phyloP scores from a whole-genome alignment of 192 early-diverging fungal genomes.

The Umbelopsis ramanniana region DNA sequence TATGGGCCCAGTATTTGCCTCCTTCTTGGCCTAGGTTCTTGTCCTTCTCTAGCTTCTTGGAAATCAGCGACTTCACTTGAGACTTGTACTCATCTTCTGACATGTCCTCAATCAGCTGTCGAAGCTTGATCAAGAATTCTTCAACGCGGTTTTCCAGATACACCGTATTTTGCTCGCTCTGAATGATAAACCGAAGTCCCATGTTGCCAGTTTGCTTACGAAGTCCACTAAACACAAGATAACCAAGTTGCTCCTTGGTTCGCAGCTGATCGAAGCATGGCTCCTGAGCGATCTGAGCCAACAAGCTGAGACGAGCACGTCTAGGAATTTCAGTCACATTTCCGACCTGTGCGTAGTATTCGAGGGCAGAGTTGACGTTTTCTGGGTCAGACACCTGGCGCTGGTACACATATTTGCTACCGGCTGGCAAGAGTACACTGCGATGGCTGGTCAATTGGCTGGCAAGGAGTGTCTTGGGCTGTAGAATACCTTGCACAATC shows the following conservation, averaged over 20 bases:
- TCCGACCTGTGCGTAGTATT: slow-evolving; percentile 85
- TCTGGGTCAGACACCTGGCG: slow-evolving; percentile 70
- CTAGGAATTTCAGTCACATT: slow-evolving; percentile 62
- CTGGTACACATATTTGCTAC: slow-evolving; percentile 43
- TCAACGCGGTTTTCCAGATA: slow-evolving; percentile 83
- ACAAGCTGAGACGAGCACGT: slow-evolving; percentile 70
- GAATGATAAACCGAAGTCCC: slow-evolving; percentile 81
- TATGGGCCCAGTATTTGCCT: slow-evolving; percentile 74
- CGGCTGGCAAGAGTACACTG: slow-evolving; percentile 43
- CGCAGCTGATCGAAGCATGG: slow-evolving; percentile 93
- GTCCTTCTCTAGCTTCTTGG: slow-evolving; percentile 79
- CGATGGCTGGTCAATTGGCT: slow-evolving; percentile 43
- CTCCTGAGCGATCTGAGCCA: slow-evolving; percentile 85
- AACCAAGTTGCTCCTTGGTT: slow-evolving; percentile 89
- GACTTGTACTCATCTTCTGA: slow-evolving; percentile 72
- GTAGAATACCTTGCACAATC: slow-evolving; percentile 56
- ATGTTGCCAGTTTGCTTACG: slow-evolving; percentile 78
- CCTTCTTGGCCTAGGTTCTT: slow-evolving; percentile 85
- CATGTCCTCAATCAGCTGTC: slow-evolving; percentile 65
- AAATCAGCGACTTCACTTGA: slow-evolving; percentile 74
- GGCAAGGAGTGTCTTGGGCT: slow-evolving; percentile 55
- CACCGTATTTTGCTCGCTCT: slow-evolving; percentile 83
- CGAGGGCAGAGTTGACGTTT: slow-evolving; percentile 90
- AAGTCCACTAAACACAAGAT: slow-evolving; percentile 74
- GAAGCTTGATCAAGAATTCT: slow-evolving; percentile 66